These are phyloP conservation scores for Fusarium succisae DNA, from an alignment of 2,329 filamentous ascomycete genomes.

Conservation along the genomic window DNA sequence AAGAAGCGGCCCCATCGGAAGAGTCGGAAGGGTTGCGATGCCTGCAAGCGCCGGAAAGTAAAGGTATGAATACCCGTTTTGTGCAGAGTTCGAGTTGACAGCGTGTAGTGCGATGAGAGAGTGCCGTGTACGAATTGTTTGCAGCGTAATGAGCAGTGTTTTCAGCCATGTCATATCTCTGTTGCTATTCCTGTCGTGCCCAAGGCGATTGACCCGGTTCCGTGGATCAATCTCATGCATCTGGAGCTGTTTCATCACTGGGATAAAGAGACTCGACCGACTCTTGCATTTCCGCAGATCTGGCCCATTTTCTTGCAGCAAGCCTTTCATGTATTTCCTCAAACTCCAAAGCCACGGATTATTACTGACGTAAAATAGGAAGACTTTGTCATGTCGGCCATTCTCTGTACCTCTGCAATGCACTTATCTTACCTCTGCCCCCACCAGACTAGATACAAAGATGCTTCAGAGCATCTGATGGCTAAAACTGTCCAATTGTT, in stretches of 20 bases:
- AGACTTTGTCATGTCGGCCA: not conserved
- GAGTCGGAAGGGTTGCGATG: not conserved
- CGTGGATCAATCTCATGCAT: not conserved
- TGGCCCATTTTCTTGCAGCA: not conserved
- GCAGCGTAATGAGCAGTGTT: not conserved
- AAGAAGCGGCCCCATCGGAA: not conserved
- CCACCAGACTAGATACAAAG: not conserved
- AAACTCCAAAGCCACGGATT: fast-evolving
- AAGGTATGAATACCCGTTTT: not conserved
- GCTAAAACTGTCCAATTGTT: not conserved
- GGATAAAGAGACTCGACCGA: not conserved
- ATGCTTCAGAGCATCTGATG: not conserved
- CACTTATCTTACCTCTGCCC: not conserved
- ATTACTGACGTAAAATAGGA: not conserved
- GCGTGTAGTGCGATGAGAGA: not conserved
- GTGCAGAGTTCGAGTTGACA: not conserved
- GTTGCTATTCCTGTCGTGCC: not conserved
- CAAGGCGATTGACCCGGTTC: not conserved
- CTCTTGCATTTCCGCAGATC: not conserved
- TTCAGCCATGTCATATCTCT: not conserved
- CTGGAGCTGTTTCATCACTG: not conserved
- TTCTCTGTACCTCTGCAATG: not conserved
- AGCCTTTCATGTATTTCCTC: not conserved
- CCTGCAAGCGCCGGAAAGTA: not conserved
- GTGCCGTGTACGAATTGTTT: not conserved